Conservation (phyloP, 2,329 filamentous ascomycete species). For the Ophiostoma montium region DNA sequence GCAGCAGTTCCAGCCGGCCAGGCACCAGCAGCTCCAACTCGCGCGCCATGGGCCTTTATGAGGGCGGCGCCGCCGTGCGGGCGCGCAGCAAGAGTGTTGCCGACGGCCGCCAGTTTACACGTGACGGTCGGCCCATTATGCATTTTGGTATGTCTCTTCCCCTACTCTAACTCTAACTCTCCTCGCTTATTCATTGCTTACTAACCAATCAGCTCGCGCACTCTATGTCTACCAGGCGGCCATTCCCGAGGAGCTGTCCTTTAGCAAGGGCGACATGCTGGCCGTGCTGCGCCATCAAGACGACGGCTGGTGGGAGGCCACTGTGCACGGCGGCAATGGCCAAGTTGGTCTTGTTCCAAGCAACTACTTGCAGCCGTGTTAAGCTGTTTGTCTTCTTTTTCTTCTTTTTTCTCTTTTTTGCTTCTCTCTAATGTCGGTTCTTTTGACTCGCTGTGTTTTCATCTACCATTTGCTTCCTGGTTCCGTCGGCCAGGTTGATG, state of each 20-base stretch:
- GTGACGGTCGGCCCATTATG: conserved; percentile 74
- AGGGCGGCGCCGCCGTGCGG: conserved; percentile 27
- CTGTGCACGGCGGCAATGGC: conserved; percentile 58
- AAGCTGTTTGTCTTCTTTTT: conserved; percentile 8
- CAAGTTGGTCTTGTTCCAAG: conserved; percentile 50
- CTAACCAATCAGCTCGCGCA: conserved; percentile 43
- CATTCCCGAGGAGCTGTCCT: conserved; percentile 88
- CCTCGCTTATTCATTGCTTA: too few relatives aligned
- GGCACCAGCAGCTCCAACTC: conserved; percentile 27
- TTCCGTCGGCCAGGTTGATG: background rate
- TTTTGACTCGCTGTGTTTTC: background rate
- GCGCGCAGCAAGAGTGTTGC: conserved; percentile 72
- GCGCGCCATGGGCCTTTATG: conserved; percentile 42
- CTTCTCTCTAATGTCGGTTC: background rate
- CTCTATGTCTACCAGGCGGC: conserved; percentile 90
- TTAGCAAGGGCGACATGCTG: conserved; percentile 81
- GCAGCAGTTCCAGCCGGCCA: conserved; percentile 29
- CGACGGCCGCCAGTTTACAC: conserved; percentile 72
- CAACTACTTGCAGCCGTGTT: conserved; percentile 49
- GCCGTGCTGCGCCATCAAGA: conserved; percentile 85
- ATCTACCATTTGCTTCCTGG: background rate
- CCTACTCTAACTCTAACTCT: too few relatives aligned
- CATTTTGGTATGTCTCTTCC: conserved; percentile 48
- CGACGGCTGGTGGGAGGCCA: conserved; percentile 99
- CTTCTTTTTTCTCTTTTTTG: background rate